phyloP scores from a whole-genome alignment of 2,329 filamentous ascomycete genomes.

The Fusarium falciforme region DNA sequence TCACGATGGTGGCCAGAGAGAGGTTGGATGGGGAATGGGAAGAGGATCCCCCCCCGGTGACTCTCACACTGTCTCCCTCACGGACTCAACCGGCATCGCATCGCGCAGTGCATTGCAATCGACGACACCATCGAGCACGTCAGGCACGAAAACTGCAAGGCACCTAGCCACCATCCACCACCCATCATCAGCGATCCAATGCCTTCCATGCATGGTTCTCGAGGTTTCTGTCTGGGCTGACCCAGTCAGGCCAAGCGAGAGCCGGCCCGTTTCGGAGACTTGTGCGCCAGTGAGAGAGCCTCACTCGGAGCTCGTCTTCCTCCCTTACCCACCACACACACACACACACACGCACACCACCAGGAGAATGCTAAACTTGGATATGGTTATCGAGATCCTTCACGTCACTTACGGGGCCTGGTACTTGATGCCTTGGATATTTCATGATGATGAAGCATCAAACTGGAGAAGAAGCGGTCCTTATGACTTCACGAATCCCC shows the following conservation, averaged over 20 bases:
- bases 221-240: slow-evolving; percentile 27
- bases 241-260: slow-evolving; percentile 19
- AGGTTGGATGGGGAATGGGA: slow-evolving; percentile 4
- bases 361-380: slow-evolving; percentile 12
- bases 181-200: slow-evolving; percentile 7
- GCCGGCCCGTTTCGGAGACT: slow-evolving; percentile 40
- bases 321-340: slow-evolving; percentile 3
- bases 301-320: slow-evolving; percentile 33
- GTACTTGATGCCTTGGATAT: slow-evolving; percentile 17
- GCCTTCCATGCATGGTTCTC: slow-evolving; percentile 30
- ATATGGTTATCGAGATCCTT: slow-evolving; percentile 37
- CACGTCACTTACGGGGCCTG: slow-evolving; percentile 24
- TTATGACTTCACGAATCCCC: slow-evolving; percentile 42
- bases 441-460: slow-evolving; percentile 19
- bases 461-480: slow-evolving; percentile 36
- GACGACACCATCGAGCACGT: slow-evolving; percentile 10
- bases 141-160: slow-evolving; percentile 24
- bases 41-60: background rate
- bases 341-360: background rate
- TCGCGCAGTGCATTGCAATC: slow-evolving; percentile 22
- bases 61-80: background rate
- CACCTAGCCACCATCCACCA: slow-evolving; percentile 14
- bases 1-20: slow-evolving; percentile 12
- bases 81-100: slow-evolving; percentile 12
- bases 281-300: slow-evolving; percentile 23